Evolutionary conservation across 2,329 filamentous ascomycete species (phyloP), one percentile per base, ranked within the genome.

Genomic region (Claviceps humidiphila): DNA sequence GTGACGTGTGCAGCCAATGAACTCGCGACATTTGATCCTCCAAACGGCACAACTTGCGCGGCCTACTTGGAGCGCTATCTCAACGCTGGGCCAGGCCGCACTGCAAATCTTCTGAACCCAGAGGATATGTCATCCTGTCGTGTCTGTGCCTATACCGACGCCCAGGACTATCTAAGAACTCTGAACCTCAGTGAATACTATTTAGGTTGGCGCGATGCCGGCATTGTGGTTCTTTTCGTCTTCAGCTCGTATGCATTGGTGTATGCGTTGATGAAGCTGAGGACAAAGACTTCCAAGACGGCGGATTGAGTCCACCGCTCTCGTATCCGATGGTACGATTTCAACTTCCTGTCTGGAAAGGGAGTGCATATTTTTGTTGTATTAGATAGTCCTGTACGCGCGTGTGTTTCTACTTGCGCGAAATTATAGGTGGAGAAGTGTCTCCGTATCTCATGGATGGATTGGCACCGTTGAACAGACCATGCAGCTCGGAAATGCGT

Each of bases 181-280:
- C 56, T 87, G 13, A 84, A 85, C 60, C 58, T 87, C 7, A 69
- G 71, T 1, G 71, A 79, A 4, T 79, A 84, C 57, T 78, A 73
- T 55, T 81, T 80, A 57, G 82, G 80, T 0, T 87, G 84, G 84
- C 73, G 84, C 48, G 73, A 87, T 63, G 78, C 78, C 0, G 83
- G 61, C 0, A 80, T 85, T 47, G 73, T 76, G 2, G 75, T 74
- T 1, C 66, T 79, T 5, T 82, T 83, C 57, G 74, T 69, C 1
- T 54, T 78, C 41, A 75, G 71, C 52, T 76, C 73, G 1, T 84
- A 84, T 51, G 62, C 61, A 0, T 45, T 74, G 49, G 73, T 75
- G 6, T 73, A 69, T 52, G 53, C 58, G 2, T 60, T 75, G 51
- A 75, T 75, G 72, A 74, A 74, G 64, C 63, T 75, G 43, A 62